Base-by-base conservation (phyloP, 305 asterid species). In the Fraxinus latifolia region DNA sequence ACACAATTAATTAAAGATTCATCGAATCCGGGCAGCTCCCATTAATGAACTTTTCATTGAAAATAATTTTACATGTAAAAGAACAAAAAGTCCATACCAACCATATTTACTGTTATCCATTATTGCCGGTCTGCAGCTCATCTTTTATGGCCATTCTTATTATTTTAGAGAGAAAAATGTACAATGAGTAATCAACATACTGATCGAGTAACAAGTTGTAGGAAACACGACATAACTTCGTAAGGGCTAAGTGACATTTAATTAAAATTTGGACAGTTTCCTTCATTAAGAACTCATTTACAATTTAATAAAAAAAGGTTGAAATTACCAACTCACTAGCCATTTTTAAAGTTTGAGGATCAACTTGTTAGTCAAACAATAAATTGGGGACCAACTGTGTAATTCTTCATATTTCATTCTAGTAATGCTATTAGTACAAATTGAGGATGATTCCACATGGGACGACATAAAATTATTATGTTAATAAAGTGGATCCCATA, bases 91-190 rank as follows among this genome's bases (percentile, higher is more conserved):
- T 76, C 85, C 50, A 71, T 67, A 77, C 83, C 85, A 25, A 75
- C 82, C 77, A 75, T 76, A 50, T 53, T 53, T 31, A 37, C 47
- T 39, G 42, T 36, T 39, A 1, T 39, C 87, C 82, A 79, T 73
- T 68, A 76, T 70, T 73, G 50, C 81, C 77, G 36, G 62, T 77
- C 83, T 65, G 77, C 87, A 86, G 76, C 86, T 80, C 81, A 83
- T 68, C 84, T 68, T 55, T 36, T 34, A 79, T 77, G 55, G 70
- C 42, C 23, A 65, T 67, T 84, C 76, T 74, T 12, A 7, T 17
- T 62, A 21, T 62, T 62, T 7, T 23, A 62, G 25, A 23, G 33
- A 27, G 32, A 23, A 62, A 2, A 21, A 0, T 62, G 32, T 23
- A 21, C 1, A 0, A 55, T 7, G 32, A 17, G 71, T 8, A 4